These are phyloP conservation scores for Cyclocybe cylindracea DNA, from an alignment of 768 basidiomycete genomes.

Conservation along the genomic window DNA sequence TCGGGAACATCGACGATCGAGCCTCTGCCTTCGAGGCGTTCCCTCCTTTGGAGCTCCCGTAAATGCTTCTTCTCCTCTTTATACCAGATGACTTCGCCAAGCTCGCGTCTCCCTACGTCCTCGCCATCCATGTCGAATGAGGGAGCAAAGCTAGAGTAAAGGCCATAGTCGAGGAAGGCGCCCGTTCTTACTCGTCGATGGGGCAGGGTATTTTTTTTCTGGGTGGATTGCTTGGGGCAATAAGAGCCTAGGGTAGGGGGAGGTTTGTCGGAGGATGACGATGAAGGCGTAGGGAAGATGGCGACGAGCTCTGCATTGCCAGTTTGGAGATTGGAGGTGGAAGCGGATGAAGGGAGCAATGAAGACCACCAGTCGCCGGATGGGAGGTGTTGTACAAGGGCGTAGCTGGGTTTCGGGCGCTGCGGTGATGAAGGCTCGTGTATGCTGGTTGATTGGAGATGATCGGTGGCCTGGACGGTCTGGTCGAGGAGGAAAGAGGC, in stretches of 20 bases:
- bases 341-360: constrained; percentile 42
- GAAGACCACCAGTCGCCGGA: constrained; percentile 79
- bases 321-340: constrained; percentile 46
- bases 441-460: constrained; percentile 45
- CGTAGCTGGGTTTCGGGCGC: constrained; percentile 55
- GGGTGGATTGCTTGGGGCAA: constrained; percentile 39
- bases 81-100: constrained; percentile 61
- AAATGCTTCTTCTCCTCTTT: constrained; percentile 44
- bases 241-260: constrained; percentile 62
- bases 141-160: constrained; percentile 75
- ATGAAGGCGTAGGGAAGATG: constrained; percentile 65
- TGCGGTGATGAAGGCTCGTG: constrained; percentile 29
- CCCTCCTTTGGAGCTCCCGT: constrained; percentile 23
- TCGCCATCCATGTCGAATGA: constrained; percentile 77
- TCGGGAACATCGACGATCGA: constrained; percentile 26
- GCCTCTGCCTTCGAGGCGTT: constrained; percentile 26
- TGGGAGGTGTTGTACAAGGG: constrained; percentile 79
- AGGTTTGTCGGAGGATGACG: constrained; percentile 31
- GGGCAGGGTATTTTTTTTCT: constrained; percentile 43
- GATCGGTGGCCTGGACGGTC: constrained; percentile 53
- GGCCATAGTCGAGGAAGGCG: constrained; percentile 78
- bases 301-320: constrained; percentile 78
- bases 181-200: constrained; percentile 63
- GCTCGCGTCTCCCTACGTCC: constrained; percentile 60
- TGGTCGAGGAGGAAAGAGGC: constrained; percentile 74